Evolutionary conservation across 192 early-diverging fungal species (phyloP), one percentile per base, ranked within the genome.

Genomic region (Coemansia sp.): DNA sequence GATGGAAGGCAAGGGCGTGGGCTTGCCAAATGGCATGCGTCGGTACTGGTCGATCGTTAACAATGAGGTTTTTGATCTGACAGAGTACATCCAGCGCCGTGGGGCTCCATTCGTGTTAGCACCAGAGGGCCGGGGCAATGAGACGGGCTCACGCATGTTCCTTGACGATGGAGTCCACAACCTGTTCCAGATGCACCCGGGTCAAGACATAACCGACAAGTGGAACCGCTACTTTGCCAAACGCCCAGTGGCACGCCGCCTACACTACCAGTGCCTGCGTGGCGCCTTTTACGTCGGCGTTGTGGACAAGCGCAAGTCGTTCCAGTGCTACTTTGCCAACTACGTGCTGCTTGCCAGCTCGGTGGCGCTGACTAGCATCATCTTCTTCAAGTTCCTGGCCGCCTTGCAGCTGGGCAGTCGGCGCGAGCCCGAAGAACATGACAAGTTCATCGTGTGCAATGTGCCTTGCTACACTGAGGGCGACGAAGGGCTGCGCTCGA

Each of bases 391-490:
- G 84, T 98, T 98, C 72, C 83, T 98, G 63, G 94, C 96, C 15
- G 95, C 96, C 5, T 83, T 98, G 67, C 94, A 96, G 72, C 78
- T 97, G 40, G 92, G 91, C 40, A 80, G 88, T 6, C 86, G 88
- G 44, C 87, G 87, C 40, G 86, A 87, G 62, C 92, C 93, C 2
- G 91, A 96, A 68, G 90, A 93, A 22, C 86, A 91, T 68, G 90
- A 93, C 75, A 91, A 94, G 69, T 97, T 98, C 80, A 91, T 96
- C 66, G 91, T 98, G 44, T 91, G 90, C 76, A 95, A 96, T 71
- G 92, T 98, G 10, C 95, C 96, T 11, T 98, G 96, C 85, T 99
- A 99, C 82, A 98, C 96, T 5, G 98, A 99, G 77, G 92, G 92
- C 62, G 96, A 99, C 69, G 92, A 90, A 31, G 98, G 96, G 3